Evolutionary conservation across 2,329 filamentous ascomycete species (phyloP).

Genomic region (Microthyrium microscopicum): DNA sequence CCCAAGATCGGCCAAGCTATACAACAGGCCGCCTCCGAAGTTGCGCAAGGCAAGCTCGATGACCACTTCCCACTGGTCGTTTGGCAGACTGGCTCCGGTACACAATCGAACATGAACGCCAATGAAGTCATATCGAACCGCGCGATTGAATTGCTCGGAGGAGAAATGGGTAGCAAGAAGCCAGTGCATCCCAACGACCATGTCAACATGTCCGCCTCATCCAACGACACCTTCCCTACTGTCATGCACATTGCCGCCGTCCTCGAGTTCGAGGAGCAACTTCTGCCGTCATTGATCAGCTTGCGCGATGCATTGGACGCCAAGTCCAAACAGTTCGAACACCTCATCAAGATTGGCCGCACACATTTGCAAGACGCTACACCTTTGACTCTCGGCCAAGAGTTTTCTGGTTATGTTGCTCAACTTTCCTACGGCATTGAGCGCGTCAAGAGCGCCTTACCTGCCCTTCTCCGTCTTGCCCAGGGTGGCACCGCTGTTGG

Average conservation of each 20-base stretch:
- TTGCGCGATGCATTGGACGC: constrained; percentile 70
- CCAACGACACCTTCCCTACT: constrained; percentile 98
- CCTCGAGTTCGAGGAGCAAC: constrained; percentile 71
- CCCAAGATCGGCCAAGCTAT: constrained; percentile 83
- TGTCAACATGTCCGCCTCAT: constrained; percentile 97
- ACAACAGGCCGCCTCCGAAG: constrained; percentile 83
- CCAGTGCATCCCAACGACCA: constrained; percentile 99
- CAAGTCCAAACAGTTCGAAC: constrained; percentile 79
- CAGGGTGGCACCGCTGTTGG: constrained; percentile 96
- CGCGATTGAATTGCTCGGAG: constrained; percentile 92
- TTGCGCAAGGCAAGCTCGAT: constrained; percentile 80
- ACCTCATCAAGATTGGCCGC: constrained; percentile 97
- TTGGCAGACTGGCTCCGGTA: constrained; percentile 98
- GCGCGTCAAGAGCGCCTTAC: constrained; percentile 67
- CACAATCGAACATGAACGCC: constrained; percentile 99
- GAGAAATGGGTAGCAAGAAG: constrained; percentile 89
- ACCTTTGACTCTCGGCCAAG: constrained; percentile 84
- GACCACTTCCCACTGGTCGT: constrained; percentile 98
- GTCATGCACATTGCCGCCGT: constrained; percentile 99
- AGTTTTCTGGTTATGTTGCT: constrained; percentile 93
- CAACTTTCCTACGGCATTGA: constrained; percentile 84
- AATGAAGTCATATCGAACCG: constrained; percentile 99
- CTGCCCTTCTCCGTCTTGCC: constrained; percentile 70
- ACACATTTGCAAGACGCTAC: constrained; percentile 97
- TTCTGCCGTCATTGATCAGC: constrained; percentile 68